Evolutionary conservation across 257 asterid genomes (phyloP).

Genomic region (Solanum medicagineum): DNA sequence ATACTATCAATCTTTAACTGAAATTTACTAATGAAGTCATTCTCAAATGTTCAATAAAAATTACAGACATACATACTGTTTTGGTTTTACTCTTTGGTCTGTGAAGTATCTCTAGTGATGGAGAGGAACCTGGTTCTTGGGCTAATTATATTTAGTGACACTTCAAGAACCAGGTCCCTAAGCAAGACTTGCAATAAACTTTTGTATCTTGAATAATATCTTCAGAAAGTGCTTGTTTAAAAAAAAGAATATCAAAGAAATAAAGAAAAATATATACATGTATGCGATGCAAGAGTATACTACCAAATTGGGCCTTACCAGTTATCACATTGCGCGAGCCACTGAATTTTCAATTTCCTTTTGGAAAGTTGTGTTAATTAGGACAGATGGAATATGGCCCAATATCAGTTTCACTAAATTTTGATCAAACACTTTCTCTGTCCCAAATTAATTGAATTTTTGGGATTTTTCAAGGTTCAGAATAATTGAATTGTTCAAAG

Average conservation of each 20-base stretch:
- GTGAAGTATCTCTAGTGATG: background rate
- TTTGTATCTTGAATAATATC: background rate
- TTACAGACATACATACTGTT: background rate
- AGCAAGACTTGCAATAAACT: no score
- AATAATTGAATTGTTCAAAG: no score
- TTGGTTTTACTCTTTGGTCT: background rate
- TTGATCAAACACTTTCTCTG: background rate
- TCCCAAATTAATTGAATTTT: no score
- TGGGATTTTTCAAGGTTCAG: no score
- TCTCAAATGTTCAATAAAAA: background rate
- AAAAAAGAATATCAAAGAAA: background rate
- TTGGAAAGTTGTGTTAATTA: background rate
- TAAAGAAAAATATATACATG: background rate
- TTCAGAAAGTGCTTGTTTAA: background rate
- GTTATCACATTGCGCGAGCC: background rate
- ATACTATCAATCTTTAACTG: constrained; percentile 9
- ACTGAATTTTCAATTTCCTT: background rate
- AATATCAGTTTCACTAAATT: background rate
- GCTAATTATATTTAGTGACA: no score
- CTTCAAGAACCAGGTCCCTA: no score
- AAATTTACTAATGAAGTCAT: background rate
- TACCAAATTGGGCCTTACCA: background rate
- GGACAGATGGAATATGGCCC: background rate
- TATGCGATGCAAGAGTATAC: background rate
- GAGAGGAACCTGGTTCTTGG: no score